Evolutionary conservation across 257 asterid genomes (phyloP).

Genomic region (Forsythia suspensa): DNA sequence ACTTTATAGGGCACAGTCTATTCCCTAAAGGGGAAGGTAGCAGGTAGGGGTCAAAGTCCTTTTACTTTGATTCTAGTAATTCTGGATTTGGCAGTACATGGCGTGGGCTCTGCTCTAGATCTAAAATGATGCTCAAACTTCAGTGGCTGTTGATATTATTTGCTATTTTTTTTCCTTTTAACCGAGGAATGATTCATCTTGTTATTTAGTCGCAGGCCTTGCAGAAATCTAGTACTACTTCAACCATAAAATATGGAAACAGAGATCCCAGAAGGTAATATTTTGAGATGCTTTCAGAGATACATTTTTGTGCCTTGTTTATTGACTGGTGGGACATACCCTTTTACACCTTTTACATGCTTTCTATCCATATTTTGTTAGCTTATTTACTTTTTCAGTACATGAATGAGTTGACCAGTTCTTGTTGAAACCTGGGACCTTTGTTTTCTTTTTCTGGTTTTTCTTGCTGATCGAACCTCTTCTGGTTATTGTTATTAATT

Average conservation of each 20-base stretch:
- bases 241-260: constrained; percentile 44
- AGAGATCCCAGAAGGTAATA: constrained; percentile 64
- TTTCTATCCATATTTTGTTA: background rate
- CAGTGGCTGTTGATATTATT: background rate
- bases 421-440: background rate
- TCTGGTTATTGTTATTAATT: background rate
- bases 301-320: background rate
- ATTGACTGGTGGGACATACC: background rate
- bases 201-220: constrained; percentile 46
- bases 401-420: background rate
- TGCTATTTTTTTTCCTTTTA: constrained; percentile 4
- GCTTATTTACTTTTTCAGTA: constrained; percentile 5
- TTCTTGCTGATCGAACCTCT: background rate
- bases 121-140: background rate
- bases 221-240: constrained; percentile 31
- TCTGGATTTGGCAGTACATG: constrained; percentile 3
- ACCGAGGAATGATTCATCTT: background rate
- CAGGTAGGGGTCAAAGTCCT: background rate
- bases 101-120: background rate
- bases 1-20: background rate
- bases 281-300: constrained; percentile 16
- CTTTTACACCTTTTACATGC: background rate
- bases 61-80: background rate
- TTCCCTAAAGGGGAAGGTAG: background rate
- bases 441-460: constrained; percentile 1